These are phyloP conservation scores for Kwoniella dendrophila DNA, from an alignment of 768 basidiomycete genomes.

Conservation along the genomic window DNA sequence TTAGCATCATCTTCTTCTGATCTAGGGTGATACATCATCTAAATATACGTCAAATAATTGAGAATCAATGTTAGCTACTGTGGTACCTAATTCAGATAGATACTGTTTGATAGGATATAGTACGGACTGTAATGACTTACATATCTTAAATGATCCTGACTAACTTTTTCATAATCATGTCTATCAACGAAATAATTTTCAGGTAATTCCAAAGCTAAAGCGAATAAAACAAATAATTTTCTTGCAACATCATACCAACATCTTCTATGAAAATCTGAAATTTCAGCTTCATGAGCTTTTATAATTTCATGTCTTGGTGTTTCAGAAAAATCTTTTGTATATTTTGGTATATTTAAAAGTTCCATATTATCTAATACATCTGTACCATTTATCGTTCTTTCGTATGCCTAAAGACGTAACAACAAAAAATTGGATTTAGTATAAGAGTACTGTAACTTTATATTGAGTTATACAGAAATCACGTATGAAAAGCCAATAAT, in stretches of 20 bases:
- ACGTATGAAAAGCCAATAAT: no score
- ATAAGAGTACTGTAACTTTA: not conserved
- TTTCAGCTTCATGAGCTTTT: constrained; percentile 49
- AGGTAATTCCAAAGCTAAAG: constrained; percentile 39
- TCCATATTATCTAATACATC: constrained; percentile 58
- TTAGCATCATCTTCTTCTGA: constrained; percentile 42
- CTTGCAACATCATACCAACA: constrained; percentile 54
- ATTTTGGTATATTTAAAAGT: constrained; percentile 58
- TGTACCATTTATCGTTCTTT: constrained; percentile 54
- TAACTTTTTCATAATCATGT: constrained; percentile 47
- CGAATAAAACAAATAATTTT: constrained; percentile 53
- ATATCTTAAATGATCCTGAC: constrained; percentile 58
- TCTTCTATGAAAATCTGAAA: constrained; percentile 52
- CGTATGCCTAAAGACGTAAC: constrained; percentile 29
- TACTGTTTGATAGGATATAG: not conserved
- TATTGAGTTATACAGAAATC: not conserved
- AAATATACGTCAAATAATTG: not conserved
- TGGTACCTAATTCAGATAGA: not conserved
- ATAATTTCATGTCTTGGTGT: constrained; percentile 42
- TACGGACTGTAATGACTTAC: not conserved
- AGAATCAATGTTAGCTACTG: constrained; percentile 37
- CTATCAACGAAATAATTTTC: constrained; percentile 45
- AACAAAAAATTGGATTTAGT: not conserved
- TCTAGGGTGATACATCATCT: constrained; percentile 63
- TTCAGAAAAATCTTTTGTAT: constrained; percentile 45